Evolutionary conservation across 805 yeast genomes (phyloP), one percentile per base, ranked within the genome.

Genomic region (Saccharomycopsis javanensis): DNA sequence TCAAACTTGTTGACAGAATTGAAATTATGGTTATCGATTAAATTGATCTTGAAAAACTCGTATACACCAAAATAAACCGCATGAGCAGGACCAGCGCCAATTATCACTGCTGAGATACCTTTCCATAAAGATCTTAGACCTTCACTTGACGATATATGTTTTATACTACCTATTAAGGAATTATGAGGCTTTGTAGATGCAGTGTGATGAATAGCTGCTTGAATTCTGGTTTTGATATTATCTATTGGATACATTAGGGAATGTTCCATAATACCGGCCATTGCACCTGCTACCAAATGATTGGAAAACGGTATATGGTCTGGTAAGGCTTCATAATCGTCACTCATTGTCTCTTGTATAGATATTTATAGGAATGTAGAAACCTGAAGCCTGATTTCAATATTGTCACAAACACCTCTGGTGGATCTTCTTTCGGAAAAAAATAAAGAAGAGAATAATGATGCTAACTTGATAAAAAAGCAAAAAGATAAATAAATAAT

Each of bases 31-130:
- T 42, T 42, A 23, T 56, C 51, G 37, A 75, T 76, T 53, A 86
- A 70, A 11, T 76, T 67, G 6, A 85, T 81, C 67, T 86, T 86
- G 52, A 90, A 78, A 54, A 82, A 77, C 71, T 92, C 99, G 70
- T 90, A 94, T 3, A 94, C 95, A n/a, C 91, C 83, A 69, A 90
- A 92, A 71, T 94, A 92, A 5, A 94, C 86, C 3, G 98, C 98
- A 72, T 92, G 99, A 2, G 98, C 97, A 2, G 99, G 99, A 5
- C 99, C 99, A n/a, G 99, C 97, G 38, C 99, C 99, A 60, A 92
- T 68, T 2, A 90, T 83, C 59, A 94, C 96, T 0, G 96, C 86
- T 25, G 89, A 83, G 16, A 92, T 88, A 56, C 99, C 99, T 67
- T 96, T 78, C 96, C 97, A 92, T 30, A 94, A 77, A 0, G 96